Evolutionary conservation across 768 basidiomycete species (phyloP), one percentile per base, ranked within the genome.

Genomic region (Mycena crocata): DNA sequence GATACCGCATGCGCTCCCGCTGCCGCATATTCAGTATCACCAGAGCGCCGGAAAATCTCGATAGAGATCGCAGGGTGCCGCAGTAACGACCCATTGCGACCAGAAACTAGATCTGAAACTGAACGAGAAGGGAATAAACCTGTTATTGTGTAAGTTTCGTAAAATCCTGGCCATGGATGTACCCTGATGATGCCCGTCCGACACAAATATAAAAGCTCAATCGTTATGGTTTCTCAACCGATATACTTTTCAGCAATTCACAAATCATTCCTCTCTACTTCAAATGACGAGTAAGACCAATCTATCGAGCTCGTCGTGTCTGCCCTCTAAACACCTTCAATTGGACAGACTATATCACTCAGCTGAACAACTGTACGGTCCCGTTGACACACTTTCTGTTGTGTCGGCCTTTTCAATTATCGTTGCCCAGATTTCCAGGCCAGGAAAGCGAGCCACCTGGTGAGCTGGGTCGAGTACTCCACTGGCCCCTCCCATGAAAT

Each of bases 401-500:
- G 35, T 37, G 44, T 59, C 32, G 48, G n/a, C 46, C 3, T 34
- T 42, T 46, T 39, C 28, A 32, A 12, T 24, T 1, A 12, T 21
- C 42, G 49, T 37, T 45, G 19, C 28, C 31, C 44, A 85, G 84
- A 82, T 70, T 69, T 83, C 34, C 85, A 86, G 64, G 59, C 26
- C 31, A 75, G 71, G 42, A 65, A 71, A 48, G 64, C 74, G 67
- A 35, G 37, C 7, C 71, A 80, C 49, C 66, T 79, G 6, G 49
- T 90, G 55, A 82, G 76, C 46, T 90, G 80, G 78, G 75, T 57
- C 17, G 84, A 86, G 51, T 72, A 68, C 1, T 68, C 45, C 2
- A 68, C 76, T 6, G 89, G 90, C 1, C 84, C 80, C 0, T 64
- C 81, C 12, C 74, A 85, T 69, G 76, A 78, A 14, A 69, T 79